phyloP scores from a whole-genome alignment of 331 rosid species.

The Stylosanthes scabra region DNA sequence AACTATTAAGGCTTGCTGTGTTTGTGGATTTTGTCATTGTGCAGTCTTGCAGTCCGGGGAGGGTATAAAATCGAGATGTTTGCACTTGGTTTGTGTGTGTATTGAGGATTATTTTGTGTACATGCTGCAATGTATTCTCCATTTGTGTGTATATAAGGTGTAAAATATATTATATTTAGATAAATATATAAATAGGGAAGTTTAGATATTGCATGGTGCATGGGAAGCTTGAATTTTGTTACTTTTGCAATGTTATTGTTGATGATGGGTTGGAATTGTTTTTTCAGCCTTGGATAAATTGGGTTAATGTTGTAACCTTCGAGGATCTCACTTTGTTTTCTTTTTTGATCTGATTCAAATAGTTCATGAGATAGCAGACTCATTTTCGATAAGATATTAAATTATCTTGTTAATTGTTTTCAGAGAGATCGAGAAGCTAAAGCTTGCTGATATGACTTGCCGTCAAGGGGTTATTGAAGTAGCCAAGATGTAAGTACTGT shows the following conservation, averaged over 20 bases:
- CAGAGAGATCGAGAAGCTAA: conserved; percentile 95
- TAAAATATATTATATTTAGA: background rate
- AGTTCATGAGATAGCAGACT: background rate
- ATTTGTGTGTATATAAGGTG: background rate
- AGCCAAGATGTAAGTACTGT: conserved; percentile 89
- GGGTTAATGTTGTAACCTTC: background rate
- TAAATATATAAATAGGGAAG: background rate
- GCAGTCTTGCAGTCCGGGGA: background rate
- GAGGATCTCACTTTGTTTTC: background rate
- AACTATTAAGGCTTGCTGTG: background rate
- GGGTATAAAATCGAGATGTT: conserved; percentile 5
- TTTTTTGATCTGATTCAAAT: background rate
- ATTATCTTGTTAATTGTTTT: conserved; percentile 29
- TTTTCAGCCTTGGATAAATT: background rate
- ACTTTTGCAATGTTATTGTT: no score
- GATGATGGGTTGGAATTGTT: no score
- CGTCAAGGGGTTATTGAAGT: conserved; percentile 96
- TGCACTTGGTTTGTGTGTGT: background rate
- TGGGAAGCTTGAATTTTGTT: no score
- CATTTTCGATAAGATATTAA: conserved; percentile 8
- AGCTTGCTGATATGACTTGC: conserved; percentile 91
- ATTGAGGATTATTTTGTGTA: conserved; percentile 16
- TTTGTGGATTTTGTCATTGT: background rate
- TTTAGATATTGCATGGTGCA: background rate
- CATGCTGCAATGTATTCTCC: background rate